phyloP scores from a whole-genome alignment of 73 alveolate species.

The Strombidium stylifer region DNA sequence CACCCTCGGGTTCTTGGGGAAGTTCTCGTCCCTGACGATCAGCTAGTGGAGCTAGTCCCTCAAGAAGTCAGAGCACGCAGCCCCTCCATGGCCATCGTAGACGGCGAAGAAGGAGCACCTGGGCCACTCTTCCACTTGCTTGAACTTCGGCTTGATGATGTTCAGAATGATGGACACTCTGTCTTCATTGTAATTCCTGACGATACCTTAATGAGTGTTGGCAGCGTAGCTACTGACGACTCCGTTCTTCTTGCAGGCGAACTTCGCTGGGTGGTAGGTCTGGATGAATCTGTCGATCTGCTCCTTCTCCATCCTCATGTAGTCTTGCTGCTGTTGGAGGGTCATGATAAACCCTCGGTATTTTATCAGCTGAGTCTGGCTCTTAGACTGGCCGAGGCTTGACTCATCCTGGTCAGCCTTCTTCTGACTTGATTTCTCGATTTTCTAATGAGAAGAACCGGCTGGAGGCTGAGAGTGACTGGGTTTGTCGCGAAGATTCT shows the following conservation, averaged over 20 bases:
- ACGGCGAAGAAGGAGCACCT: constrained; percentile 94
- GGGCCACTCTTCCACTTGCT: constrained; percentile 90
- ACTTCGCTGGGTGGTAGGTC: constrained; percentile 15
- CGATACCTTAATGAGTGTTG: constrained; percentile 27
- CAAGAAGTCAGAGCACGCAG: constrained; percentile 96
- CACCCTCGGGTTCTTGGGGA: constrained; percentile 90
- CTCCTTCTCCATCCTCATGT: no score
- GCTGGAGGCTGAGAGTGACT: no score
- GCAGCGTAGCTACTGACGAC: constrained; percentile 38
- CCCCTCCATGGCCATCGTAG: constrained; percentile 99
- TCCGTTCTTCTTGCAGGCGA: constrained; percentile 11
- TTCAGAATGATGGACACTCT: constrained; percentile 89
- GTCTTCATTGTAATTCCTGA: constrained; percentile 82
- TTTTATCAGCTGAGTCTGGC: no score
- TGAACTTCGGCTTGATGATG: constrained; percentile 69
- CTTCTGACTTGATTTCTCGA: no score
- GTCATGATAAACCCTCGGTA: no score
- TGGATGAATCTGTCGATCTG: no score
- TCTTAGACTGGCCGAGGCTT: no score
- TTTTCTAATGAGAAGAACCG: no score
- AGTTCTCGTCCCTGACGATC: constrained; percentile 80
- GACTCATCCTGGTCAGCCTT: no score
- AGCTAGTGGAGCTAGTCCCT: constrained; percentile 91
- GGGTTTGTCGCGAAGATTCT: no score
- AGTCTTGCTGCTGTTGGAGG: no score